A percentile compares a stretch with the other conserved stretches of the same genome.
Conservation (phyloP, 306 rosid species). For the Cucurbita moschata region DNA sequence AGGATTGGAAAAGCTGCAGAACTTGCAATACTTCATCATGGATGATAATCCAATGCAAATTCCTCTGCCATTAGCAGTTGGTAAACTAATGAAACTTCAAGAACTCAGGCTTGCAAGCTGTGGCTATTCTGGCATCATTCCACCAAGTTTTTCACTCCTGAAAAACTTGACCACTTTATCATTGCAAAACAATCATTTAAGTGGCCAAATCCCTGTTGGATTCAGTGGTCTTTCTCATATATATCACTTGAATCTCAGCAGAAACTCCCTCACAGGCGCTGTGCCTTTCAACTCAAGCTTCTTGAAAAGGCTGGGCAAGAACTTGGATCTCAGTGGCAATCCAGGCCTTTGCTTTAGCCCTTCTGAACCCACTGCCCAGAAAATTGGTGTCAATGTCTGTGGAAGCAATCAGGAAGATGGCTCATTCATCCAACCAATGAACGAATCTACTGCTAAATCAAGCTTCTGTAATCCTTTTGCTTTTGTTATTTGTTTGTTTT, state of each 20-base stretch:
- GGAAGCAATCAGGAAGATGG: slow-evolving; percentile 10
- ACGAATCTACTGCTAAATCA: slow-evolving; percentile 14
- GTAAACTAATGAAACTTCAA: slow-evolving; percentile 27
- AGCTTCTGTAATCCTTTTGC: slow-evolving; percentile 7
- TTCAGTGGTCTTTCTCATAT: slow-evolving; percentile 26
- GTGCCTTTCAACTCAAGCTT: slow-evolving; percentile 43
- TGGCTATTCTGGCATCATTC: slow-evolving; percentile 31
- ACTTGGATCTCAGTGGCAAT: slow-evolving; percentile 40
- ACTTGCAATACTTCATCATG: slow-evolving; percentile 37
- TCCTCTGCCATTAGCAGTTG: slow-evolving; percentile 22
- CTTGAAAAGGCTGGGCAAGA: slow-evolving; percentile 30
- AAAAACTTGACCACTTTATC: slow-evolving; percentile 35
- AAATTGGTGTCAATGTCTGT: slow-evolving; percentile 33
- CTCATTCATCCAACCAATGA: slow-evolving; percentile 15
- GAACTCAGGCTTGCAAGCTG: slow-evolving; percentile 37
- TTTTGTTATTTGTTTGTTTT: slow-evolving; percentile 10
- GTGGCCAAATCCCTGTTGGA: slow-evolving; percentile 22
- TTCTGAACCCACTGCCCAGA: slow-evolving; percentile 16
- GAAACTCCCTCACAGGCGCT: slow-evolving; percentile 23
- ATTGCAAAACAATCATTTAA: slow-evolving; percentile 27
- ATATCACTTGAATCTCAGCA: slow-evolving; percentile 42
- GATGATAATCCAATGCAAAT: slow-evolving; percentile 33
- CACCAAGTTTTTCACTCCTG: slow-evolving; percentile 25
- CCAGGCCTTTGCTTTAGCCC: slow-evolving; percentile 34
- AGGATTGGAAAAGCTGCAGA: slow-evolving; percentile 25